Conservation (phyloP, 495 filamentous ascomycete genomes). For the Aspergillus saccharolyticus region DNA sequence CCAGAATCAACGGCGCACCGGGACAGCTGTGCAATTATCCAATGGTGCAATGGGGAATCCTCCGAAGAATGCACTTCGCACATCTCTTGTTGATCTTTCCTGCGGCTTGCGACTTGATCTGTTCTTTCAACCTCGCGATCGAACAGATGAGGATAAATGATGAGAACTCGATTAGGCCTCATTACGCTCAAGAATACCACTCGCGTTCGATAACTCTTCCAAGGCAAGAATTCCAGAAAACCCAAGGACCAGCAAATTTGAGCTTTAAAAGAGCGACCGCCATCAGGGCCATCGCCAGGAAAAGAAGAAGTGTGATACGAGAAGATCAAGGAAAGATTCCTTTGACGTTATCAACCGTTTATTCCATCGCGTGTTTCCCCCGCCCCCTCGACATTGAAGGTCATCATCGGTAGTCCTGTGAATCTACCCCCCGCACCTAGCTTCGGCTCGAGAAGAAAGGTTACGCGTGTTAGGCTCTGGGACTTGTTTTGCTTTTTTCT, state of each 20-base stretch:
- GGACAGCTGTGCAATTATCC: not conserved
- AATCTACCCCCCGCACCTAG: not conserved
- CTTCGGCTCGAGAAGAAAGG: not conserved
- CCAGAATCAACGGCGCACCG: not conserved
- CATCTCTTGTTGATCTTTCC: conserved; percentile 14
- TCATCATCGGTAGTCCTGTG: not conserved
- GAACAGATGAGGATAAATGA: not conserved
- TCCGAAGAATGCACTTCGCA: conserved; percentile 19
- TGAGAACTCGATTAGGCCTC: not conserved
- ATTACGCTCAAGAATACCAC: not conserved
- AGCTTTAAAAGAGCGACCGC: not conserved
- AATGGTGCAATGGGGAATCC: conserved; percentile 5
- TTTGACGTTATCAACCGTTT: not conserved
- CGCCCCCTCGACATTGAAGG: not conserved
- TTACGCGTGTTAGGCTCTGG: not conserved
- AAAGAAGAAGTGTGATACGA: not conserved
- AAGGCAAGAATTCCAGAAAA: not conserved
- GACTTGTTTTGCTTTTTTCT: not conserved
- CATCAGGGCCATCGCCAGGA: not conserved
- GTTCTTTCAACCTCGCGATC: too few species aligned
- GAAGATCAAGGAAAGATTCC: not conserved
- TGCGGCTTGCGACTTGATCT: not conserved
- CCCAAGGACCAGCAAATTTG: not conserved
- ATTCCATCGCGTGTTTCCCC: not conserved
- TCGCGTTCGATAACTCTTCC: not conserved